Evolutionary conservation across 495 filamentous ascomycete species (phyloP).

Genomic region (Penicillium subrubescens): DNA sequence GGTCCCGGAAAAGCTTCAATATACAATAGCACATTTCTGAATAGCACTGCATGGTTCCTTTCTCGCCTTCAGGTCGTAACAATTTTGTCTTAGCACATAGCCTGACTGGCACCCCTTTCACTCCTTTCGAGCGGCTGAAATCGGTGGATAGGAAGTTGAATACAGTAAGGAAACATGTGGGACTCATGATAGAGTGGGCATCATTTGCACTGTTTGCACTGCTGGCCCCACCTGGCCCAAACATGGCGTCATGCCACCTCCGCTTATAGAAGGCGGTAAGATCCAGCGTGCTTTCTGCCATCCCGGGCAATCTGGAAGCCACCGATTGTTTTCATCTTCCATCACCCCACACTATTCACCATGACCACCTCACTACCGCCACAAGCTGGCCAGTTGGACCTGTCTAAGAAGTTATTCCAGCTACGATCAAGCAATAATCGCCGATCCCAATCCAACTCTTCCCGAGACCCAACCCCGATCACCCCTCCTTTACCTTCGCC

Average conservation of each 20-base stretch:
- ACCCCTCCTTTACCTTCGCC: slow-evolving; percentile 73
- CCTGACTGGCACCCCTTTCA: no score
- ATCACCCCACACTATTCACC: slow-evolving; percentile 10
- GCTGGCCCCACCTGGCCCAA: background rate
- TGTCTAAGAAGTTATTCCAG: slow-evolving; percentile 66
- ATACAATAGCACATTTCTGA: no score
- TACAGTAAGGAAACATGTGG: no score
- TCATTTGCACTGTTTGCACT: background rate
- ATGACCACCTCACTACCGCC: slow-evolving; percentile 31
- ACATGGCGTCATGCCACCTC: background rate
- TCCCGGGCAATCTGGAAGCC: background rate
- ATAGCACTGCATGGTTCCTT: no score
- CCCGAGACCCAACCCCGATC: slow-evolving; percentile 66
- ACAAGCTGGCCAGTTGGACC: slow-evolving; percentile 52
- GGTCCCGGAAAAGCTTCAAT: no score
- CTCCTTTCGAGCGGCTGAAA: no score
- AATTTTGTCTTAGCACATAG: no score
- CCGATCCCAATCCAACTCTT: slow-evolving; percentile 52
- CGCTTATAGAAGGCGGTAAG: background rate
- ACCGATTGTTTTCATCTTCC: background rate
- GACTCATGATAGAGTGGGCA: no score
- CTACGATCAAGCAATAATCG: slow-evolving; percentile 60
- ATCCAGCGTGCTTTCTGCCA: background rate
- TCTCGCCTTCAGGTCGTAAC: no score
- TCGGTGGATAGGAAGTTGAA: no score